Evolutionary conservation across 176 grass and related monocot species (phyloP).

Genomic region (Otatea glauca): DNA sequence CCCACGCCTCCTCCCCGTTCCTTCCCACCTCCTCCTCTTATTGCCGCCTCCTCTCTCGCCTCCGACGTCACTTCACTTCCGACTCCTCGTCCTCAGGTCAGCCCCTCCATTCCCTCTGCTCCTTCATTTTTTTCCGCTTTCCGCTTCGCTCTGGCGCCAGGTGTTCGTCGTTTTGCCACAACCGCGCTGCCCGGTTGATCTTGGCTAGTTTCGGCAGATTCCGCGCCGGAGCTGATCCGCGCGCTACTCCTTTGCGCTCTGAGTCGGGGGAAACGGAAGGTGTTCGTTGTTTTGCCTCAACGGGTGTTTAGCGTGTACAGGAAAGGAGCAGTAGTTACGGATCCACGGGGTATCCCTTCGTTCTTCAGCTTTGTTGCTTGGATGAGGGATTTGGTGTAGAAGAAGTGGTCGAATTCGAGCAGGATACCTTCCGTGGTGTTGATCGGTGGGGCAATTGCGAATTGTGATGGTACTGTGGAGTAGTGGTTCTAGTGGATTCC

Average conservation of each 20-base stretch:
- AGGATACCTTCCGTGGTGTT: background rate
- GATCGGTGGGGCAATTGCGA: too few species aligned
- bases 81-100: slow-evolving; percentile 42
- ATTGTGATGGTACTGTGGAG: too few species aligned
- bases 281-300: slow-evolving; percentile 32
- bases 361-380: background rate
- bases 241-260: background rate
- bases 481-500: too few species aligned
- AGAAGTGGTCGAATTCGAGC: background rate
- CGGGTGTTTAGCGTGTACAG: background rate
- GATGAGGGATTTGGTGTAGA: background rate
- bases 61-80: slow-evolving; percentile 43
- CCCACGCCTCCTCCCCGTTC: slow-evolving; percentile 38
- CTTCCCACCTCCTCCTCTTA: background rate
- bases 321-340: background rate
- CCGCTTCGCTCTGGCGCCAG: slow-evolving; percentile 7
- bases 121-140: background rate
- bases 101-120: background rate
- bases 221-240: background rate
- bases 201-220: background rate
- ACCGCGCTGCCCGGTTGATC: background rate
- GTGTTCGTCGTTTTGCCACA: slow-evolving; percentile 36
- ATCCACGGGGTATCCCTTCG: background rate
- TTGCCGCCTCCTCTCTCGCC: slow-evolving; percentile 15
- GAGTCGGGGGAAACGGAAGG: background rate